Evolutionary conservation across 106 monocot species (phyloP), one percentile per base, ranked within the genome.

Genomic region (Dioscorea zingiberensis): DNA sequence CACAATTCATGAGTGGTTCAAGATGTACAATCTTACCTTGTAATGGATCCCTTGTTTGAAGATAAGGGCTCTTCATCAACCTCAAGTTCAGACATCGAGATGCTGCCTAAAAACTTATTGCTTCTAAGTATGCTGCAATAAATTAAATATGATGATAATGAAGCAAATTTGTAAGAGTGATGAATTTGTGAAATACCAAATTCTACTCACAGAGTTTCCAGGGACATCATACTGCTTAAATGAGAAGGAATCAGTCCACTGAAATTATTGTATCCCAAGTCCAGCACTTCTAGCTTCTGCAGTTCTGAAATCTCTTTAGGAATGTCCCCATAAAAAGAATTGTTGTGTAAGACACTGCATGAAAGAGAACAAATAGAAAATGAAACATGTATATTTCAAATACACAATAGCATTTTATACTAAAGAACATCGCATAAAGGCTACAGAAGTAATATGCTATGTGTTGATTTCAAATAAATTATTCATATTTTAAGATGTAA

Each of bases 251-350:
- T 4, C 24, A 65, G 59, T 15, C 70, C 83, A 66, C 47, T 77
- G 25, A 83, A 49, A 71, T 83, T 61, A 54, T 83, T 83, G 70
- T 83, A 28, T 32, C 66, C 73, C 49, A 82, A 27, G 51, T 82
- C 73, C 57, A 82, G 48, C 4, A 69, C 28, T 55, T 73, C 69
- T 17, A 82, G 57, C 3, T 77, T 73, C 55, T 63, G 60, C 68
- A 82, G 53, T 46, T 53, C 58, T 25, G 61, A 65, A 4, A 83
- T 28, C 60, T 73, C 77, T 48, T 19, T 62, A 63, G 83, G 83
- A 13, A 83, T 65, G 13, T 18, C 23, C 6, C 77, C 83, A 62
- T 60, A 61, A 58, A 83, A 78, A 29, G 69, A 83, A 67, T 83
- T 83, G 27, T 78, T 82, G 51, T 64, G 69, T 18, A 82, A 53